Percentiles rank a stretch among this genome's conserved stretches.
Conservation (phyloP, 1,139 yeast genomes). For the Pichia sp. region DNA sequence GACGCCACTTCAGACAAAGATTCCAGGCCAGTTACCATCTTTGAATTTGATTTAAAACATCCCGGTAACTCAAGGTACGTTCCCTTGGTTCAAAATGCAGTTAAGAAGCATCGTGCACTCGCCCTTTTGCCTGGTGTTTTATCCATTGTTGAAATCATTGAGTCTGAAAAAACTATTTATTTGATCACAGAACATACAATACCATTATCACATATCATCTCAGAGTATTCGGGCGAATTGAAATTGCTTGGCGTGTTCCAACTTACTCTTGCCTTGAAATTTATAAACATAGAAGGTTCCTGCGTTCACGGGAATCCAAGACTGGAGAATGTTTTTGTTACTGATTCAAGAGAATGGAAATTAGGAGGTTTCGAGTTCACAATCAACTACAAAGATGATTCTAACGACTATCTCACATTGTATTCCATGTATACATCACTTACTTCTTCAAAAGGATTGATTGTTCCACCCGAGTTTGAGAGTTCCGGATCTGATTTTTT, state of each 20-base stretch:
- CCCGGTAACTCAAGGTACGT: conserved; percentile 36
- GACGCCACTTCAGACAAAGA: conserved; percentile 41
- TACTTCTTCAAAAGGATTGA: not conserved
- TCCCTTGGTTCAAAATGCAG: conserved; percentile 58
- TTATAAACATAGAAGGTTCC: conserved; percentile 59
- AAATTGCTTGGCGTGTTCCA: conserved; percentile 48
- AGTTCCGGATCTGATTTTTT: conserved; percentile 22
- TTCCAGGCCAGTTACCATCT: conserved; percentile 48
- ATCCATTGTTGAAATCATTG: conserved; percentile 64
- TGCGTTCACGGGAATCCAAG: conserved; percentile 65
- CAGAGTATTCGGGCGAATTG: not conserved
- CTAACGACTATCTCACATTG: conserved; percentile 6
- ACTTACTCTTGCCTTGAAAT: conserved; percentile 52
- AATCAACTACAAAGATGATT: conserved; percentile 41
- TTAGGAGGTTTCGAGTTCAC: conserved; percentile 78
- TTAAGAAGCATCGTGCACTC: conserved; percentile 60
- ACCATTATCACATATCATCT: conserved; percentile 43
- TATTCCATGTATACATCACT: conserved; percentile 8
- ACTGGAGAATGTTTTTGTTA: conserved; percentile 57
- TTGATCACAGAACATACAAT: conserved; percentile 71
- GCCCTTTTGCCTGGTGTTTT: conserved; percentile 73
- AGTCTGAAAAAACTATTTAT: conserved; percentile 56
- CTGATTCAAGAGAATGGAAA: conserved; percentile 75
- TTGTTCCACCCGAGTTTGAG: conserved; percentile 29
- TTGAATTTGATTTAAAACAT: conserved; percentile 54